Evolutionary conservation across 108 stramenopile genomes (phyloP).

Genomic region (Cyclotella baltica): DNA sequence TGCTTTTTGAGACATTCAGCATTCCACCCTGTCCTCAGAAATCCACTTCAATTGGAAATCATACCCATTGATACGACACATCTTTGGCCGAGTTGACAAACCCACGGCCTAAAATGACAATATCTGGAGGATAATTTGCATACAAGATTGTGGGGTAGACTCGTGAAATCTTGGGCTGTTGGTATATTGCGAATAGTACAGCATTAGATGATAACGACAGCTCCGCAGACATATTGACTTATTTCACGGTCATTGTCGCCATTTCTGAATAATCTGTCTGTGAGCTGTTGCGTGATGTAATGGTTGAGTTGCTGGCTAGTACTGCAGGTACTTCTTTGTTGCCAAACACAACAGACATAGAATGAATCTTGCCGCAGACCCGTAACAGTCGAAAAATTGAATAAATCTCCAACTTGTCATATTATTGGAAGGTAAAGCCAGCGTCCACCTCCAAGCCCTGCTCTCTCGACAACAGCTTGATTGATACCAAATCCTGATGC

Average conservation of each 20-base stretch:
- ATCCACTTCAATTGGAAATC: constrained; percentile 20
- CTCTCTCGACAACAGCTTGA: constrained; percentile 21
- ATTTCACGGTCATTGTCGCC: constrained; percentile 21
- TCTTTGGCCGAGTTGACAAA: constrained; percentile 29
- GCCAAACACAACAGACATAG: constrained; percentile 37
- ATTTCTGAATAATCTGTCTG: constrained; percentile 18
- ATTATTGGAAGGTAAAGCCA: constrained; percentile 28
- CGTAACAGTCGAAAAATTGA: constrained; percentile 8
- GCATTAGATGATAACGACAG: constrained; percentile 11
- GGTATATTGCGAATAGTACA: constrained; percentile 19
- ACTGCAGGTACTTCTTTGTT: constrained; percentile 14
- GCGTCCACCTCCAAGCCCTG: constrained; percentile 26
- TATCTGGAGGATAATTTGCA: constrained; percentile 1
- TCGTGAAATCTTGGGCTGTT: constrained; percentile 18
- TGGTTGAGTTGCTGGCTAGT: constrained; percentile 4
- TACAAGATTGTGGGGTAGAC: constrained; percentile 24
- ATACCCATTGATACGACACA: constrained; percentile 15
- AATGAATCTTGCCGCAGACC: constrained; percentile 12
- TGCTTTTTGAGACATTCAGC: background rate
- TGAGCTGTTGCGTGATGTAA: constrained; percentile 27
- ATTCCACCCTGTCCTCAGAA: constrained; percentile 6
- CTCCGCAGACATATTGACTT: background rate
- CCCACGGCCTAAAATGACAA: constrained; percentile 14
- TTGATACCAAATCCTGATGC: background rate
- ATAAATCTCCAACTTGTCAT: constrained; percentile 23